Conservation (phyloP, 257 asterid species). For the Ophiorrhiza pumila region DNA sequence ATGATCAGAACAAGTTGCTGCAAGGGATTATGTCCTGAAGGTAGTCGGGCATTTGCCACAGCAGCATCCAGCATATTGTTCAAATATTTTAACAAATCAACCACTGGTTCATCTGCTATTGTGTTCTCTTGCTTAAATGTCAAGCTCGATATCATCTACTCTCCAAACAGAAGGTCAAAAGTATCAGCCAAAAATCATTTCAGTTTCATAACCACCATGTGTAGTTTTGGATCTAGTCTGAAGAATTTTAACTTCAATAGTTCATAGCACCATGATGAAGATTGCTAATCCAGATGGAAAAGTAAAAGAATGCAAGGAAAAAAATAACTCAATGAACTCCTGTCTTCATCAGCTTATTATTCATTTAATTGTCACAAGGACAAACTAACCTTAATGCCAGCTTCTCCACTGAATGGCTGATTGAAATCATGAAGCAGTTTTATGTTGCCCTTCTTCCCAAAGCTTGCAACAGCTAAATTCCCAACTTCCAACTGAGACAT, state of each 20-base stretch:
- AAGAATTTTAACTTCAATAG: neutral
- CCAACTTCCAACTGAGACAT: constrained; percentile 98
- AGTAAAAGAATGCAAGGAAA: neutral
- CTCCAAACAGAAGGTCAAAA: constrained; percentile 5
- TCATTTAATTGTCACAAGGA: neutral
- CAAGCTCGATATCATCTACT: constrained; percentile 85
- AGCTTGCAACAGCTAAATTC: constrained; percentile 80
- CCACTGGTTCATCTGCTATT: constrained; percentile 71
- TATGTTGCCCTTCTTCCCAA: constrained; percentile 89
- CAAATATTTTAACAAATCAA: constrained; percentile 74
- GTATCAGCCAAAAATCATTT: neutral
- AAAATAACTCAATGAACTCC: neutral
- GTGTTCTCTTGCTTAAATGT: constrained; percentile 91
- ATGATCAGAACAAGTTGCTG: constrained; percentile 94
- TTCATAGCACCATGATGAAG: neutral
- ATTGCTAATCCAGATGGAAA: neutral
- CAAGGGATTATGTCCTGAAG: constrained; percentile 85
- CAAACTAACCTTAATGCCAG: constrained; percentile 72
- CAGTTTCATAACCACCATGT: neutral
- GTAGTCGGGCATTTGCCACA: constrained; percentile 58
- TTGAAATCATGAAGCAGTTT: constrained; percentile 74
- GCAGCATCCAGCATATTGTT: constrained; percentile 64
- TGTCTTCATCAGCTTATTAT: neutral
- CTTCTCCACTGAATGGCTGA: constrained; percentile 80
- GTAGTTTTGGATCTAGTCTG: neutral